phyloP scores from a whole-genome alignment of 2,329 filamentous ascomycete genomes.

The Aspergillus sp. region DNA sequence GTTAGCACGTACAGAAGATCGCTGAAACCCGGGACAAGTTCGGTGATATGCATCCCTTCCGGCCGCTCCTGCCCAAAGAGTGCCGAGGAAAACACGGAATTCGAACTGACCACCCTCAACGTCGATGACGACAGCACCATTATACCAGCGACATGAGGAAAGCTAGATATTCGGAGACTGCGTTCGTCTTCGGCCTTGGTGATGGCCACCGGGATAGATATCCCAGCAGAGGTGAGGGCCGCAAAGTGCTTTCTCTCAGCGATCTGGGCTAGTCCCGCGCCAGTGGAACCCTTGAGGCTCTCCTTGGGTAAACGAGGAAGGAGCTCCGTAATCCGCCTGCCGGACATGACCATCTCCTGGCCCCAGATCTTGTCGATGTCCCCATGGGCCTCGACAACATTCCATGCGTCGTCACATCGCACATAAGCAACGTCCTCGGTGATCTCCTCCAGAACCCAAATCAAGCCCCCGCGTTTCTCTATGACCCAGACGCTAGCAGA shows the following conservation, averaged over 20 bases:
- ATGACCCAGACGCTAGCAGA: slow-evolving; percentile 98
- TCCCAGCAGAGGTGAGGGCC: slow-evolving; percentile 63
- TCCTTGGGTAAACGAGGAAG: slow-evolving; percentile 71
- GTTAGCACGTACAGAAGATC: slow-evolving; percentile 70
- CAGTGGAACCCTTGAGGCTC: slow-evolving; percentile 56
- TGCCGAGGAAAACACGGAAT: slow-evolving; percentile 85
- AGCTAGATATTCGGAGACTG: slow-evolving; percentile 78
- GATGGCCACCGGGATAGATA: slow-evolving; percentile 77
- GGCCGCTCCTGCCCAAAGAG: slow-evolving; percentile 83
- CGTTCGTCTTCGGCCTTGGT: slow-evolving; percentile 60
- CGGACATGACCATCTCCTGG: slow-evolving; percentile 53
- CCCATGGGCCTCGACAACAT: slow-evolving; percentile 61
- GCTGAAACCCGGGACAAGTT: slow-evolving; percentile 80
- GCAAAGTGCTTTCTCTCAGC: slow-evolving; percentile 70
- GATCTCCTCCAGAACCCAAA: slow-evolving; percentile 97
- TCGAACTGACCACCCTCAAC: slow-evolving; percentile 79
- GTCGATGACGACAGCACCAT: slow-evolving; percentile 76
- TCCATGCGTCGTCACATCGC: slow-evolving; percentile 66
- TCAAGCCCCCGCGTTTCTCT: slow-evolving; percentile 84
- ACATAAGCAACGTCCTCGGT: slow-evolving; percentile 82
- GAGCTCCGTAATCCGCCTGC: slow-evolving; percentile 66
- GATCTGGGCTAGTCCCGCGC: slow-evolving; percentile 69
- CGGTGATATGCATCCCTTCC: slow-evolving; percentile 67
- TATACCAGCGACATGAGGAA: slow-evolving; percentile 95
- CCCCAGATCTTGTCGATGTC: slow-evolving; percentile 83